Evolutionary conservation across 2,329 filamentous ascomycete genomes (phyloP).

Genomic region (Hypoxylon sp.): DNA sequence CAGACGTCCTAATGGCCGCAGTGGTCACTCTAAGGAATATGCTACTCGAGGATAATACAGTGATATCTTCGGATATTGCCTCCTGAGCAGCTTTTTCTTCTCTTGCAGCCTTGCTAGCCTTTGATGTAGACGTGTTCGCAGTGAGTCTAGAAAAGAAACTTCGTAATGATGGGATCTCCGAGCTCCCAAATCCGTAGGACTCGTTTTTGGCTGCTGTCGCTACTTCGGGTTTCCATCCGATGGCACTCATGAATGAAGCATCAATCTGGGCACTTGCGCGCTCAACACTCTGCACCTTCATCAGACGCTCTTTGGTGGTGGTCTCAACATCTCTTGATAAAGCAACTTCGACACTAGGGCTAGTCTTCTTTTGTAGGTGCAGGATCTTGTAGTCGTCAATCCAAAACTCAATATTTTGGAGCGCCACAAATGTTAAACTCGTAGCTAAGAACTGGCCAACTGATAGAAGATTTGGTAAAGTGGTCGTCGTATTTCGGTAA

Average conservation of each 20-base stretch:
- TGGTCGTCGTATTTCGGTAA: conserved; percentile 89
- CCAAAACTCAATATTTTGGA: conserved; percentile 90
- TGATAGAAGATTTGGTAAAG: conserved; percentile 86
- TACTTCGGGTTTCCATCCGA: conserved; percentile 82
- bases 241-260: conserved; percentile 87
- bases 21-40: conserved; percentile 93
- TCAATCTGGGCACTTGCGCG: conserved; percentile 93
- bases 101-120: conserved; percentile 68
- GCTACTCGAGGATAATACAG: conserved; percentile 77
- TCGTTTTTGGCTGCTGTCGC: conserved; percentile 62
- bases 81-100: conserved; percentile 76
- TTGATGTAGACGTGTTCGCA: conserved; percentile 62
- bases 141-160: conserved; percentile 88
- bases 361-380: conserved; percentile 85
- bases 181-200: conserved; percentile 63
- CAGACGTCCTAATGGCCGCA: conserved; percentile 82
- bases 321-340: conserved; percentile 86
- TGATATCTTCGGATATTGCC: conserved; percentile 78
- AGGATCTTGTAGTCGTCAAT: conserved; percentile 89
- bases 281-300: conserved; percentile 86
- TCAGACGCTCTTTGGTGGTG: conserved; percentile 86
- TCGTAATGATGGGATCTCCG: conserved; percentile 74
- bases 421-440: conserved; percentile 93
- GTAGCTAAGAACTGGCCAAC: conserved; percentile 94
- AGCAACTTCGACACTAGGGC: conserved; percentile 78